Percentiles rank a stretch among this genome's conserved stretches.
These are phyloP conservation scores for Talaromyces albobiverticillius DNA, from an alignment of 2,329 filamentous ascomycete species.

Conservation along the genomic window DNA sequence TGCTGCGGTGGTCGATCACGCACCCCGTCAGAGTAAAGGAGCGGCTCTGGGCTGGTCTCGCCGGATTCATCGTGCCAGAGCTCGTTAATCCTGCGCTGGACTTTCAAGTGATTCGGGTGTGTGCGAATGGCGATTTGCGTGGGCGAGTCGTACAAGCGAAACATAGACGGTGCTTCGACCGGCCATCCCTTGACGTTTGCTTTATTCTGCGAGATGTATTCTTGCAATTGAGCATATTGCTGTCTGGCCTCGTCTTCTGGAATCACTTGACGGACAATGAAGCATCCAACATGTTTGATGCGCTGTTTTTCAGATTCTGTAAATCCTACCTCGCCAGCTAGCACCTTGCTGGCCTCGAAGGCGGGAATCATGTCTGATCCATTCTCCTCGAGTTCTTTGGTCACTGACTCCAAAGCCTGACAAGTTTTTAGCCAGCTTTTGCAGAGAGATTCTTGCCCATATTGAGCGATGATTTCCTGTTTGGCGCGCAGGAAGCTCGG, in stretches of 20 bases:
- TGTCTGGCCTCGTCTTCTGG: neutral
- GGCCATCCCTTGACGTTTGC: slow-evolving; percentile 23
- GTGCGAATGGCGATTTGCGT: slow-evolving; percentile 38
- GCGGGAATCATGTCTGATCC: slow-evolving; percentile 33
- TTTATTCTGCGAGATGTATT: neutral
- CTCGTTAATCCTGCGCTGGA: slow-evolving; percentile 37
- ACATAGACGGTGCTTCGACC: slow-evolving; percentile 35
- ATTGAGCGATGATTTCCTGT: slow-evolving; percentile 34
- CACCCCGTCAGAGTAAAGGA: slow-evolving; percentile 39
- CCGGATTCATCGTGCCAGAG: slow-evolving; percentile 35
- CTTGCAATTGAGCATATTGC: neutral
- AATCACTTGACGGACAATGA: slow-evolving; percentile 21
- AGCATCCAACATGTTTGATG: slow-evolving; percentile 27
- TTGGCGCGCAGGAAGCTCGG: slow-evolving; percentile 29
- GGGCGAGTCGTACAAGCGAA: slow-evolving; percentile 37
- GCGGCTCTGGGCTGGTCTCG: slow-evolving; percentile 31
- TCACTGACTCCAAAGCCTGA: slow-evolving; percentile 32
- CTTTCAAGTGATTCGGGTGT: slow-evolving; percentile 35
- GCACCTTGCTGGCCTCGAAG: slow-evolving; percentile 28
- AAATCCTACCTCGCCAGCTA: slow-evolving; percentile 17
- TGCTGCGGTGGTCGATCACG: slow-evolving; percentile 38
- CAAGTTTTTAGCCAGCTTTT: slow-evolving; percentile 42
- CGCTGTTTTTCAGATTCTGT: slow-evolving; percentile 20
- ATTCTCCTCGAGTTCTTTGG: slow-evolving; percentile 34
- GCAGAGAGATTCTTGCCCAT: slow-evolving; percentile 33